phyloP scores from a whole-genome alignment of 305 asterid genomes.

The Fraxinus greggii region DNA sequence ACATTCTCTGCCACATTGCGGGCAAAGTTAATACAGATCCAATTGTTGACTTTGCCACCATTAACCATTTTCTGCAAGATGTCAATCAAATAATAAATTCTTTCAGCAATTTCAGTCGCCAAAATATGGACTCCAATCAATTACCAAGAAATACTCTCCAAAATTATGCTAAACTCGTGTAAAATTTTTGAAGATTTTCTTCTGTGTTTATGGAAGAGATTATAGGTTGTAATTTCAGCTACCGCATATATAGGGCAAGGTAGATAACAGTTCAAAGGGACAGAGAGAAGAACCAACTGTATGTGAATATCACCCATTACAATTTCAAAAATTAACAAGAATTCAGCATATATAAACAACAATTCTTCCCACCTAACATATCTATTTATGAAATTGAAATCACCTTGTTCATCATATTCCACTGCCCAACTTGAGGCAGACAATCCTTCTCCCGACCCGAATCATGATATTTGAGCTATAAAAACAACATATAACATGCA shows the following conservation, averaged over 20 bases:
- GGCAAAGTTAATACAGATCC: slow-evolving; percentile 84
- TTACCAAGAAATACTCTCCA: background rate
- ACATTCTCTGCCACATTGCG: slow-evolving; percentile 61
- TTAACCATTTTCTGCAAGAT: slow-evolving; percentile 48
- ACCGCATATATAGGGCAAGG: background rate
- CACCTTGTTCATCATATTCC: slow-evolving; percentile 99
- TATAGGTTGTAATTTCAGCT: background rate
- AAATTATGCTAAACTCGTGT: background rate
- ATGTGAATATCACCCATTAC: background rate
- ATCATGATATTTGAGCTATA: slow-evolving; percentile 86
- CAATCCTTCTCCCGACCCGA: slow-evolving; percentile 88
- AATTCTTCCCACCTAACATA: background rate
- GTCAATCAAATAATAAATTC: background rate
- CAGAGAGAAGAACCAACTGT: background rate
- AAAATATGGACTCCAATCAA: background rate
- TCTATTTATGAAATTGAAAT: background rate
- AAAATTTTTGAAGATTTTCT: background rate
- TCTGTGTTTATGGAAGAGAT: background rate
- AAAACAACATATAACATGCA: background rate
- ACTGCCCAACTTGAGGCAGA: slow-evolving; percentile 91
- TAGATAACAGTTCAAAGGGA: background rate
- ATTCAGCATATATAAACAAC: background rate
- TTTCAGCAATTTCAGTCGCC: background rate
- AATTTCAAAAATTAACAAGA: background rate
- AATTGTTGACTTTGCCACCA: slow-evolving; percentile 64